phyloP scores from a whole-genome alignment of 176 grass and related monocot species.

The Bonia amplexicaulis region DNA sequence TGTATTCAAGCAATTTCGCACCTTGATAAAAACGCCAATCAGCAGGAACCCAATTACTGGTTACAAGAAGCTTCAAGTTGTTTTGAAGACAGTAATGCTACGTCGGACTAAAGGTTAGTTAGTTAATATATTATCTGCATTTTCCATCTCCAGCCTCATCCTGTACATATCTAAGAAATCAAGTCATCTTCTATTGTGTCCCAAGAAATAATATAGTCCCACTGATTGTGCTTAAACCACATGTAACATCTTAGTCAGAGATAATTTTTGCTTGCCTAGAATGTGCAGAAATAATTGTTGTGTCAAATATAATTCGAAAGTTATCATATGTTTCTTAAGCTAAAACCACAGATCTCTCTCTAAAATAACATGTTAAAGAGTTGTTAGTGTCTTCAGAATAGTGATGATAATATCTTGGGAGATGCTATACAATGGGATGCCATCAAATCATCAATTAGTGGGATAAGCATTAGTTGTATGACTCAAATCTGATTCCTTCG shows the following conservation, averaged over 20 bases:
- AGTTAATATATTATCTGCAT: background rate
- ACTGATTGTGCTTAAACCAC: background rate
- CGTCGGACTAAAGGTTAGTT: conserved; percentile 92
- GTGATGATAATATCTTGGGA: conserved; percentile 4
- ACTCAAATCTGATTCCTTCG: background rate
- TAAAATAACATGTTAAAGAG: background rate
- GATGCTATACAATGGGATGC: background rate
- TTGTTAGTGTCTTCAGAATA: conserved; percentile 1
- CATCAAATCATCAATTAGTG: background rate
- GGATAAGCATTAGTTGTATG: background rate
- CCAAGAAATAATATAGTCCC: background rate
- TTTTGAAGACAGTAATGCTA: conserved; percentile 96
- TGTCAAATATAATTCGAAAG: background rate
- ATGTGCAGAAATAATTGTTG: background rate
- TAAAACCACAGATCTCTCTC: background rate
- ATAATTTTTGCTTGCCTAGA: background rate
- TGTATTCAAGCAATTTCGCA: conserved; percentile 71
- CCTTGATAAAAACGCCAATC: conserved; percentile 85
- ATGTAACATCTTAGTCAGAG: background rate
- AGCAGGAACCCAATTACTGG: conserved; percentile 67
- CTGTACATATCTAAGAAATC: conserved; percentile 1
- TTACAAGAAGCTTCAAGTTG: conserved; percentile 90
- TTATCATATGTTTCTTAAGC: background rate
- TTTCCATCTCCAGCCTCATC: background rate
- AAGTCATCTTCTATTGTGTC: background rate